Conservation (phyloP, 2,329 filamentous ascomycete genomes). For the Calonectria pseudoreteaudii region DNA sequence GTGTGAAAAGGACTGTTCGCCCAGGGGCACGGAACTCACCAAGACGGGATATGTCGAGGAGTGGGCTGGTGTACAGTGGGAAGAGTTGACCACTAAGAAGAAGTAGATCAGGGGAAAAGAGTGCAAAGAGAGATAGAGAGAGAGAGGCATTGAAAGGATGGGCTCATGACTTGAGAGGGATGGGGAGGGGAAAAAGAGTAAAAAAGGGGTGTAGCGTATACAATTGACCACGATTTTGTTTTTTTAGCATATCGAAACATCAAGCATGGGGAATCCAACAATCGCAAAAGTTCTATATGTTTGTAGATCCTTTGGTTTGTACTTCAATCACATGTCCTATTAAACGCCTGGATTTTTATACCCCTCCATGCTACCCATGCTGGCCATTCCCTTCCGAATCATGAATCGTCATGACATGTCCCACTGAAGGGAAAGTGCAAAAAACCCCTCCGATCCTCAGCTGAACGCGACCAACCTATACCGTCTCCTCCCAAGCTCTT, state of each 20-base stretch:
- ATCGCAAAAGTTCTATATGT: slow-evolving; percentile 45
- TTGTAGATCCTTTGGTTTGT: slow-evolving; percentile 48
- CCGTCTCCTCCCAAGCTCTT: slow-evolving; percentile 83
- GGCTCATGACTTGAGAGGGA: slow-evolving; percentile 37
- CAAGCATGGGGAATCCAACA: slow-evolving; percentile 36
- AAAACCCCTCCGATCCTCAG: slow-evolving; percentile 32
- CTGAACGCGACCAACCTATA: slow-evolving; percentile 39
- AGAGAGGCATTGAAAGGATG: slow-evolving; percentile 27
- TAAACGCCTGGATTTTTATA: slow-evolving; percentile 51
- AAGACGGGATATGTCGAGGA: slow-evolving; percentile 88
- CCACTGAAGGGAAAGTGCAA: slow-evolving; percentile 36
- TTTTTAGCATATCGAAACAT: slow-evolving; percentile 20
- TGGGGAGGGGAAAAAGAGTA: not conserved
- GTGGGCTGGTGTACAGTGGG: slow-evolving; percentile 99
- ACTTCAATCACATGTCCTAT: slow-evolving; percentile 52
- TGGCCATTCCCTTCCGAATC: slow-evolving; percentile 42
- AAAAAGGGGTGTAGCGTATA: slow-evolving; percentile 1
- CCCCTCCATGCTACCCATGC: slow-evolving; percentile 47
- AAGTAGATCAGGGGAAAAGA: slow-evolving; percentile 36
- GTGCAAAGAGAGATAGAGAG: slow-evolving; percentile 6
- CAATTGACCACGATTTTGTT: slow-evolving; percentile 11
- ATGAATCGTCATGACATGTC: slow-evolving; percentile 46
- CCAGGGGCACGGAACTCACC: slow-evolving; percentile 66
- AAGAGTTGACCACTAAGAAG: slow-evolving; percentile 70
- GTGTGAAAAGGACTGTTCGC: slow-evolving; percentile 83